Percentiles rank a stretch among this genome's conserved stretches.
Conservation (phyloP, 2,329 filamentous ascomycete species). For the Neonectria punicea region DNA sequence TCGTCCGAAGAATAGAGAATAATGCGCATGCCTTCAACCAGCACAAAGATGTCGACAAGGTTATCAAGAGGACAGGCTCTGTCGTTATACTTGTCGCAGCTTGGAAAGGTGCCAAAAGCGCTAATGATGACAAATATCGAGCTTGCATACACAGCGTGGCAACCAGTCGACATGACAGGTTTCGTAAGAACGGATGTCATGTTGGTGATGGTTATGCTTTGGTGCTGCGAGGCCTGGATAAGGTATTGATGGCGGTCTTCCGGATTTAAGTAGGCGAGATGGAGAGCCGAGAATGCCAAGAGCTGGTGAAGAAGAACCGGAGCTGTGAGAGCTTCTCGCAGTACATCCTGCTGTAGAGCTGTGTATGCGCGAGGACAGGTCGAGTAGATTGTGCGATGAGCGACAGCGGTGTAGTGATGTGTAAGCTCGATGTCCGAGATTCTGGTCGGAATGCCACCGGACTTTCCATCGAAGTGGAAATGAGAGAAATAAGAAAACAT, state of each 20-base stretch:
- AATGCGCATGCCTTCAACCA: constrained; percentile 19
- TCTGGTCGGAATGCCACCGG: constrained; percentile 4
- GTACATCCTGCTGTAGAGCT: constrained; percentile 19
- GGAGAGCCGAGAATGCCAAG: constrained; percentile 26
- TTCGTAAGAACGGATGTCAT: constrained; percentile 15
- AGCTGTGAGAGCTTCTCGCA: constrained; percentile 5
- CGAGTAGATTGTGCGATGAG: constrained; percentile 19
- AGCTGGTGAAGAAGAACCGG: constrained; percentile 24
- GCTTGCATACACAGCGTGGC: constrained; percentile 26
- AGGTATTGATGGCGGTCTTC: constrained; percentile 21
- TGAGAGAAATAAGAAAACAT: constrained; percentile 23
- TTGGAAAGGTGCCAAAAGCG: constrained; percentile 22
- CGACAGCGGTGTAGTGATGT: constrained; percentile 28
- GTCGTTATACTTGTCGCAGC: constrained; percentile 20
- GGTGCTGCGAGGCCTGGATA: constrained; percentile 26
- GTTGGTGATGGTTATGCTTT: constrained; percentile 18
- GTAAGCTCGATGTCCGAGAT: constrained; percentile 21
- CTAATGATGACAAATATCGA: constrained; percentile 28
- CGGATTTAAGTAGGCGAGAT: constrained; percentile 21
- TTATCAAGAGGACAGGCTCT: constrained; percentile 11
- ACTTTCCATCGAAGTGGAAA: constrained; percentile 8
- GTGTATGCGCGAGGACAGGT: constrained; percentile 9
- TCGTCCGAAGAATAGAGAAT: constrained; percentile 12
- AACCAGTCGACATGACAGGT: not conserved
- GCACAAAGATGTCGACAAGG: constrained; percentile 24